Base-by-base conservation (phyloP, 2,329 filamentous ascomycete species). In the Xylaria multiplex region DNA sequence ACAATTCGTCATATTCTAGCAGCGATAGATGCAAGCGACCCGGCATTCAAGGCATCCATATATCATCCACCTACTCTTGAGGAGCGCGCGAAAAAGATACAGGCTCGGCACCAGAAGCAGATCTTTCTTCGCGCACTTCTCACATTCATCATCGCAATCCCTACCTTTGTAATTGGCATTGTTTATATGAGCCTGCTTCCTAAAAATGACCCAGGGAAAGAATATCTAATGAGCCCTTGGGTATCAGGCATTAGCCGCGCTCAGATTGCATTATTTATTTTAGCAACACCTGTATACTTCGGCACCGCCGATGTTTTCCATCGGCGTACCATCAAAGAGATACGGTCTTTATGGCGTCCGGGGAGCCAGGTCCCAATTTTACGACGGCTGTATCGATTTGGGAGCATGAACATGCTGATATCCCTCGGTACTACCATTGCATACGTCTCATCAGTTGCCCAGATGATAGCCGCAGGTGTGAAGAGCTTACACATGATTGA, bases 331-430 rank as follows among this genome's bases (percentile, higher is more conserved):
- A 76, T 93, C 70, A 96, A 93, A 76, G 94, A 97, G 73, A 81
- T 97, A 13, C 84, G 84, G 67, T 85, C 89, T 0, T 82, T 97
- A 69, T 97, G 94, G 94, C 86, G 91, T 24, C 88, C 82, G 2
- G 87, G 88, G 32, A 97, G 93, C 75, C 87, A 85, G 43, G 90
- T 90, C 0, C 91, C 93, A 0, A 77, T 96, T 3, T 72, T 92
- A 16, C 86, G 90, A 71, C 85, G 94, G 14, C 94, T 97, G 74
- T 93, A 93, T 77, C 89, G 91, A n/a, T 97, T 97, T 74, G 94
- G 94, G 8, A 97, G 93, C 81, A 97, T 97, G 94, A 97, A 97
- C 76, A 91, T 96, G 81, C 85, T 97, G 66, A 94, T 97, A 79
- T 96, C 91, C 7, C 84, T 97, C 2, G 94, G 93, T 6, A 97